Base-by-base conservation (phyloP, 306 rosid species). In the Comarum palustre region DNA sequence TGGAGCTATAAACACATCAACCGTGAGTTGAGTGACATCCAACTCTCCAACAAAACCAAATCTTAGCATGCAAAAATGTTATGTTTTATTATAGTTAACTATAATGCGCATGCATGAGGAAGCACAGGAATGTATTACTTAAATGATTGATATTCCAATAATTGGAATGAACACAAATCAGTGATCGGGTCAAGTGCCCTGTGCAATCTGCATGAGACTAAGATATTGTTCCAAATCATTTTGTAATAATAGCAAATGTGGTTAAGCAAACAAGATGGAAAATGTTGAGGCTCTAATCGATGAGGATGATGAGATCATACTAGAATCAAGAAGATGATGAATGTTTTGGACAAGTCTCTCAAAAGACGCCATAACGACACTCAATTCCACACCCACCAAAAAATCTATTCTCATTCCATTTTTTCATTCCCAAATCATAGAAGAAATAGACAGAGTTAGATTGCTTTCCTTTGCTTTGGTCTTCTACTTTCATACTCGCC, bases 1-100 rank as follows among this genome's bases (percentile, higher is more conserved):
- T 67, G 20, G 10, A 54, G 55, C 55, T 50, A 45, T 43, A 45
- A 8, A 39, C 36, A 62, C 36, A 81, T 78, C 87, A 77, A 55
- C 75, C 68, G 69, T 41, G 87, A 77, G 85, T 86, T 79, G 73
- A 69, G 91, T 84, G 89, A 83, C 84, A 75, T 83, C 89, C 86
- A 84, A 86, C 85, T 79, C 82, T 61, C 67, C 41, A 39, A 68
- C 32, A 32, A 22, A 61, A 47, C 51, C 58, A 41, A 29, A 34
- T 19, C 70, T 58, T 68, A 60, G 66, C 71, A 68, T 74, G 48
- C 65, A 45, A 19, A 17, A 34, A 68, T 19, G 8, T 14, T 41
- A 48, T 27, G 1, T 34, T 39, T 38, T 19, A 47, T 61, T 38
- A 54, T 71, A 14, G 9, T 32, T 11, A 2, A 34, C 41, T 10